phyloP scores from a whole-genome alignment of 805 yeast species.

The Saccharomycopsis sp. region DNA sequence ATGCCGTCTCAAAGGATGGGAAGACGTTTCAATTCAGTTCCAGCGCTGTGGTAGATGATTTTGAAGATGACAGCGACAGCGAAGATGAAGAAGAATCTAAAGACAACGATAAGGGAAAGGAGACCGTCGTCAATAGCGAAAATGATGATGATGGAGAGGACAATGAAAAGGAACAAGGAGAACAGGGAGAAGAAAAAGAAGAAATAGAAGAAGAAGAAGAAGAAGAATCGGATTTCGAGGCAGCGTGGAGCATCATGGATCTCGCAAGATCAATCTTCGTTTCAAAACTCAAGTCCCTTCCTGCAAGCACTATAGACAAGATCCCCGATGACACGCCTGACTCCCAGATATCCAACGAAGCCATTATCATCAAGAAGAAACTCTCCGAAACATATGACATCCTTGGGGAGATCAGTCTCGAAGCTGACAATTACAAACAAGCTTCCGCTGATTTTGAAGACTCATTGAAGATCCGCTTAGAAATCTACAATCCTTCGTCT shows the following conservation, averaged over 20 bases:
- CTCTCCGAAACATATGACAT: conserved; percentile 69
- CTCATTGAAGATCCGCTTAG: conserved; percentile 45
- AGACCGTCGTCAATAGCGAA: conserved; percentile 23
- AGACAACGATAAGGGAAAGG: conserved; percentile 22
- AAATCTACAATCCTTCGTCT: conserved; percentile 38
- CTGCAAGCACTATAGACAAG: conserved; percentile 21
- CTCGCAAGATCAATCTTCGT: conserved; percentile 62
- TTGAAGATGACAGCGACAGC: conserved; percentile 25
- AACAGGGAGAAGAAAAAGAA: conserved; percentile 19
- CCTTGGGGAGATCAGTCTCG: conserved; percentile 84
- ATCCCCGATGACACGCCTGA: conserved; percentile 23
- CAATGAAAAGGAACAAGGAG: conserved; percentile 25
- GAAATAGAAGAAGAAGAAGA: conserved; percentile 25
- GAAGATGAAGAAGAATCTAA: conserved; percentile 25
- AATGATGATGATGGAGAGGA: conserved; percentile 30
- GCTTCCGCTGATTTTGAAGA: conserved; percentile 61
- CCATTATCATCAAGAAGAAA: conserved; percentile 36
- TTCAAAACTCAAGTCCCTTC: conserved; percentile 29
- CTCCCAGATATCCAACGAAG: no score
- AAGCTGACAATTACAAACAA: conserved; percentile 78
- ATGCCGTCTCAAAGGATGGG: conserved; percentile 12
- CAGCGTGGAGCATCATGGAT: conserved; percentile 84
- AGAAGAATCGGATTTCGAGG: conserved; percentile 42
- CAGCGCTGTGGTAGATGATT: conserved; percentile 24
- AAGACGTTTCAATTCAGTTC: conserved; percentile 18